A percentile compares a stretch with the other conserved stretches of the same genome.
phyloP scores from a whole-genome alignment of 306 rosid genomes.

The Rubus parviflorus region DNA sequence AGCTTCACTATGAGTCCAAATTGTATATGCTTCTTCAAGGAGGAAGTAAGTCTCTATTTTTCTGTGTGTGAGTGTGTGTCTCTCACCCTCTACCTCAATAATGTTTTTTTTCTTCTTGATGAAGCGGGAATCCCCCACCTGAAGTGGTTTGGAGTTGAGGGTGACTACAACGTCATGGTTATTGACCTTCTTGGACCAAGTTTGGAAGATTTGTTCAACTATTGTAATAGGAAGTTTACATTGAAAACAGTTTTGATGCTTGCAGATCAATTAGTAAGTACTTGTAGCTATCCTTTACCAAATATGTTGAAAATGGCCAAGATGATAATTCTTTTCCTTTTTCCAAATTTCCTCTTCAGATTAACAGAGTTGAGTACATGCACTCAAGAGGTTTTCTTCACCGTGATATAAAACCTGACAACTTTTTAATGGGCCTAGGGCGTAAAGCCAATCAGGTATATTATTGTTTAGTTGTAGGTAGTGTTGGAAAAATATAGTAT shows the following conservation, averaged over 20 bases:
- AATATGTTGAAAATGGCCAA: constrained; percentile 19
- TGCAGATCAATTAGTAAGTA: constrained; percentile 95
- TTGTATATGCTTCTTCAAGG: constrained; percentile 99
- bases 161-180: constrained; percentile 93
- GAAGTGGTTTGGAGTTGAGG: constrained; percentile 98
- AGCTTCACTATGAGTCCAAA: constrained; percentile 99
- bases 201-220: constrained; percentile 95
- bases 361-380: constrained; percentile 98
- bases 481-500: not conserved
- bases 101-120: constrained; percentile 32
- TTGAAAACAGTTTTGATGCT: constrained; percentile 96
- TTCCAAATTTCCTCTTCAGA: constrained; percentile 47
- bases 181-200: constrained; percentile 99
- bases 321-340: constrained; percentile 14
- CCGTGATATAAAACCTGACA: constrained; percentile 98
- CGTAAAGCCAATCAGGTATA: constrained; percentile 96
- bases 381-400: constrained; percentile 99
- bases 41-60: constrained; percentile 71
- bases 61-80: not conserved
- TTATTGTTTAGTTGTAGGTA: constrained; percentile 10
- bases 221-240: constrained; percentile 84
- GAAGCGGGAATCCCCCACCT: constrained; percentile 98
- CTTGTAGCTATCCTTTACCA: constrained; percentile 14
- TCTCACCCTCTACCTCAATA: not conserved
- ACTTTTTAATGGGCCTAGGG: constrained; percentile 96